These are phyloP conservation scores for Wickerhamiella slavikovae DNA, from an alignment of 805 yeast species.

Conservation along the genomic window DNA sequence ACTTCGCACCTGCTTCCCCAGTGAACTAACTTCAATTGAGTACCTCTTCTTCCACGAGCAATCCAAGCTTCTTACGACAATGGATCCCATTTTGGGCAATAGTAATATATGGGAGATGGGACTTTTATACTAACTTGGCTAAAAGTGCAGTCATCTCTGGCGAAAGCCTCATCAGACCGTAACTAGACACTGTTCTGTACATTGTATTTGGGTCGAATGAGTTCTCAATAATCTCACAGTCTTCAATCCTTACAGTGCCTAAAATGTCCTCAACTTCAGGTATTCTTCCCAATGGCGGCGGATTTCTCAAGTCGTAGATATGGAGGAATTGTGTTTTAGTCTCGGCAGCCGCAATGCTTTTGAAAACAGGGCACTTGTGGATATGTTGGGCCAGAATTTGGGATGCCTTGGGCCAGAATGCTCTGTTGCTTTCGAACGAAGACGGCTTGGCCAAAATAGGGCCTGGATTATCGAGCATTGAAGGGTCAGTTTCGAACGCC, in stretches of 20 bases:
- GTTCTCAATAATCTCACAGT: constrained; percentile 32
- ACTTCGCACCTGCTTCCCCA: no score
- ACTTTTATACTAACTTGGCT: constrained; percentile 7
- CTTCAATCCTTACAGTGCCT: constrained; percentile 46
- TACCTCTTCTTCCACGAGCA: background rate
- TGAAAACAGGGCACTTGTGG: constrained; percentile 14
- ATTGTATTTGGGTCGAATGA: constrained; percentile 37
- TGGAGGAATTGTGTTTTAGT: constrained; percentile 38
- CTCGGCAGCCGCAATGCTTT: constrained; percentile 15
- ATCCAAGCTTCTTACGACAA: background rate
- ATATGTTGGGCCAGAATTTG: constrained; percentile 10
- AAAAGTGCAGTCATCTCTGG: constrained; percentile 29
- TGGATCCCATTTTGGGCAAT: background rate
- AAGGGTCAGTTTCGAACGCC: constrained; percentile 7
- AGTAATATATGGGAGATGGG: background rate
- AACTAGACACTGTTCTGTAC: constrained; percentile 31
- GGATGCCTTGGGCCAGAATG: constrained; percentile 11
- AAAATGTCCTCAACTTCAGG: constrained; percentile 52
- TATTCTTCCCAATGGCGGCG: constrained; percentile 42
- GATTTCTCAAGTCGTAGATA: constrained; percentile 45
- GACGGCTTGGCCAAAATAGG: constrained; percentile 7
- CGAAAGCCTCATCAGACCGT: constrained; percentile 32
- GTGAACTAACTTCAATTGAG: constrained; percentile 1
- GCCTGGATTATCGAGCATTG: constrained; percentile 9
- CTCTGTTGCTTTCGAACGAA: constrained; percentile 8